phyloP scores from a whole-genome alignment of 257 asterid genomes.

The Solanum corneliomulleri region DNA sequence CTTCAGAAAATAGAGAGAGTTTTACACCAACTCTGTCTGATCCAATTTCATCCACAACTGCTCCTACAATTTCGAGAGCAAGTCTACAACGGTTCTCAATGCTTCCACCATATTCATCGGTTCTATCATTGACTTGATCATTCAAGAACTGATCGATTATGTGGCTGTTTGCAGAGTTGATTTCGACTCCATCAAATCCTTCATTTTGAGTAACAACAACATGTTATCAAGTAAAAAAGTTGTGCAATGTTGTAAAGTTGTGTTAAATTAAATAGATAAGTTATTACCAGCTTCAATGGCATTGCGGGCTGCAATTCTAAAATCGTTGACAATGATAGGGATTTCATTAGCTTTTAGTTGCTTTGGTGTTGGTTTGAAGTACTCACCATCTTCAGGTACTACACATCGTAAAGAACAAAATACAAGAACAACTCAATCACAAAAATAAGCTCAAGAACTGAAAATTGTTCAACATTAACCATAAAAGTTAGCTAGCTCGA shows the following conservation, averaged over 20 bases:
- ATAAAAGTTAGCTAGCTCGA: background rate
- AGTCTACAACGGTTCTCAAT: constrained; percentile 63
- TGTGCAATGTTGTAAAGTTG: background rate
- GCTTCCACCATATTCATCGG: constrained; percentile 74
- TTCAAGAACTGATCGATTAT: constrained; percentile 80
- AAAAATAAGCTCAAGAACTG: background rate
- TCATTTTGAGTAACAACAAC: background rate
- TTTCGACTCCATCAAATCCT: constrained; percentile 93
- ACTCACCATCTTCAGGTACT: background rate
- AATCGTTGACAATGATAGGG: background rate
- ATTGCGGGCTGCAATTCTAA: background rate
- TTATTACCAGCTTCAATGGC: background rate
- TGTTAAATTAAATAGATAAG: background rate
- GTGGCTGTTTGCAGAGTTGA: constrained; percentile 87
- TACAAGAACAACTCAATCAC: background rate
- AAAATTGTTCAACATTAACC: background rate
- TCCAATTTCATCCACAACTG: constrained; percentile 56
- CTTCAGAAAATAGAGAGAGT: constrained; percentile 84
- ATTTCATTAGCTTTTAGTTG: background rate
- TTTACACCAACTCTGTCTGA: constrained; percentile 63
- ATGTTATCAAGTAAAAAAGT: background rate
- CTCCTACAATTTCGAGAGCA: constrained; percentile 42
- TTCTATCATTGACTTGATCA: constrained; percentile 66
- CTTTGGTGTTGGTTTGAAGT: background rate
- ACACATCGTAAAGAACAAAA: background rate